Percentiles rank a stretch among this genome's conserved stretches.
phyloP scores from a whole-genome alignment of 2,329 filamentous ascomycete species.

The Myriosclerotinia duriaeana region DNA sequence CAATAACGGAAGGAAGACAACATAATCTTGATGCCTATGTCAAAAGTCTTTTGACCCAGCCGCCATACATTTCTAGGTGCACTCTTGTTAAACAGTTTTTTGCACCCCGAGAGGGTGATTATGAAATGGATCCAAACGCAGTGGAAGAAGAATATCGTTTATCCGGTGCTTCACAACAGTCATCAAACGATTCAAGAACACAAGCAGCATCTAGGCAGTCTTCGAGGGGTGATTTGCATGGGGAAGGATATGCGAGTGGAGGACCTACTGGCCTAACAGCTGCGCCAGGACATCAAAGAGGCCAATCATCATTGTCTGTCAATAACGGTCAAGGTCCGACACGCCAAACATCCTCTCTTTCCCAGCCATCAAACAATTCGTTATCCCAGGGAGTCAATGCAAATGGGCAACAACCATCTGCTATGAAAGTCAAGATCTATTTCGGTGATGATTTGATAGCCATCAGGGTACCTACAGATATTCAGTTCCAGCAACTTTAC shows the following conservation, averaged over 20 bases:
- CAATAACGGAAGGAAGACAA: slow-evolving; percentile 88
- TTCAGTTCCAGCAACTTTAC: slow-evolving; percentile 73
- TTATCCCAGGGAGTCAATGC: slow-evolving; percentile 51
- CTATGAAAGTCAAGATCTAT: slow-evolving; percentile 92
- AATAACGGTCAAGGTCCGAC: slow-evolving; percentile 34
- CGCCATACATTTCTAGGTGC: slow-evolving; percentile 79
- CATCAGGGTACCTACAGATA: slow-evolving; percentile 81
- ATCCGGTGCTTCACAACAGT: slow-evolving; percentile 68
- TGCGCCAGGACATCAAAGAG: slow-evolving; percentile 46
- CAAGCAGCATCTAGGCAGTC: slow-evolving; percentile 63
- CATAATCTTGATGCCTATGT: slow-evolving; percentile 95
- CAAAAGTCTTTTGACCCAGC: slow-evolving; percentile 82
- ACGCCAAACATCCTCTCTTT: slow-evolving; percentile 42
- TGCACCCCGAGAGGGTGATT: slow-evolving; percentile 83
- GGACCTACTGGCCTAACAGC: slow-evolving; percentile 55
- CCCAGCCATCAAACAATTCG: slow-evolving; percentile 57
- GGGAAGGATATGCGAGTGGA: slow-evolving; percentile 51
- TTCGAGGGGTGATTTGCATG: slow-evolving; percentile 63
- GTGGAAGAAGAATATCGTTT: slow-evolving; percentile 70
- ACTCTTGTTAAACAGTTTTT: slow-evolving; percentile 88
- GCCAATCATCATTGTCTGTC: slow-evolving; percentile 44
- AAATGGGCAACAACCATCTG: slow-evolving; percentile 42
- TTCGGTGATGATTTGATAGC: slow-evolving; percentile 91
- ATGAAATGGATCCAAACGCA: slow-evolving; percentile 77
- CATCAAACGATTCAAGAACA: slow-evolving; percentile 61